Base-by-base conservation (phyloP, 2,329 filamentous ascomycete genomes). In the Nemania serpens region DNA sequence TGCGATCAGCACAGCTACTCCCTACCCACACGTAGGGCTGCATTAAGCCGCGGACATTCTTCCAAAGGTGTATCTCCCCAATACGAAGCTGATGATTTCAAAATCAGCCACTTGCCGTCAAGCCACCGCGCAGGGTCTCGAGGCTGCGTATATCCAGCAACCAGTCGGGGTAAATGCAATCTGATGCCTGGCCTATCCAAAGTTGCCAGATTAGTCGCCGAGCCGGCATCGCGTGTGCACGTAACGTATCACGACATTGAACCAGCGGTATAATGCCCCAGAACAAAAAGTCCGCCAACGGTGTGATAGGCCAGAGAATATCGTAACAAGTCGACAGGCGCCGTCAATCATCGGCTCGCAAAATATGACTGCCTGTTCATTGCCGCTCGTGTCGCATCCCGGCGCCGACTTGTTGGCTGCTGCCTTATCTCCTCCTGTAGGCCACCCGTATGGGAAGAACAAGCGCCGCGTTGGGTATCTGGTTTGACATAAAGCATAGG, bases 291-390 rank as follows among this genome's bases (percentile, higher is more conserved):
- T 7, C 25, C 25, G 25, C 25, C 25, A 29, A 29, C 7, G 4
- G 25, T 29, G 25, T 7, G 3, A 3, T 29, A 7, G 25, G 25
- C 25, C 25, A 29, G 25, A 29, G 4, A 29, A 29, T 29, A 29
- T 29, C 25, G 3, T 29, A 29, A 29, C 25, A 18, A 91, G 77
- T 0, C 88, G 88, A 69, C 88, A 91, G 1, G 88, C 87, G 70
- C 91, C 90, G 64, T 86, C 81, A 69, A 91, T 91, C 0, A 87
- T 91, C 70, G 91, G 88, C 69, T 85, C 87, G 75, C 88, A 90
- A 88, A 88, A 91, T n/a, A 89, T 74, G 0, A 89, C 84, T n/a
- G 84, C 80, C 63, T 90, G 87, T 1, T 74, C 69, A 3, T 81
- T 74, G 1, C 86, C 86, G 29, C 25, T 53, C 1, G 62, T 55